Evolutionary conservation across 2,329 filamentous ascomycete species (phyloP), one percentile per base, ranked within the genome.

Genomic region (Periconia macrospinosa): DNA sequence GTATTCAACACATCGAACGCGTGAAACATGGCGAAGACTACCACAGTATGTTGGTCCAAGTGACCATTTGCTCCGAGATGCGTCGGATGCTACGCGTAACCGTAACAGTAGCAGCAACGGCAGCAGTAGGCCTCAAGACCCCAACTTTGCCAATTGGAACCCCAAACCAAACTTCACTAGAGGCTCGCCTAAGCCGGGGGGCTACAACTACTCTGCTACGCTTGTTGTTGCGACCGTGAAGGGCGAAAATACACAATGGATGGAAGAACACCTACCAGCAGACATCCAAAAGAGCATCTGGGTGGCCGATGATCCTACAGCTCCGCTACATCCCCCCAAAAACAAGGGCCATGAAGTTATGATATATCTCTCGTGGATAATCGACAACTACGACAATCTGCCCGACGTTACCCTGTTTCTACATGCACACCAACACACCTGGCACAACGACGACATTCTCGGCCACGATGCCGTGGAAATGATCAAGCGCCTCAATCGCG

Each of bases 331-430:
- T 54, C 78, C 81, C 1, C 80, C 81, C 0, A 76, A 78, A 52
- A 83, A 83, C 62, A 85, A 85, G 67, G 85, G 85, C 33, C 82
- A 85, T 61, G 85, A 88, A 70, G 84, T 82, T 33, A 81, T 84
- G 72, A 79, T 84, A 8, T 87, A 87, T 65, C 76, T 86, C 37
- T 82, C 78, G 40, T 86, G 84, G 69, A 79, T 87, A 61, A 80
- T 85, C 61, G 83, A 86, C 65, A 79, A 82, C 67, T 87, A 88
- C 71, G 78, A 86, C 56, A 62, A 75, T 3, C 77, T 88, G 3
- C 79, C 83, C 2, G 83, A 85, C 50, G 77, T 86, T 55, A 76
- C 77, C 30, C 80, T 87, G 58, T 86, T 88, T 71, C 80, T 85
- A 69, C 85, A 88, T 64, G 78, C 82, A 18, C 81, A 87, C 58